Conservation (phyloP, 495 filamentous ascomycete species). For the Neurospora sp. region DNA sequence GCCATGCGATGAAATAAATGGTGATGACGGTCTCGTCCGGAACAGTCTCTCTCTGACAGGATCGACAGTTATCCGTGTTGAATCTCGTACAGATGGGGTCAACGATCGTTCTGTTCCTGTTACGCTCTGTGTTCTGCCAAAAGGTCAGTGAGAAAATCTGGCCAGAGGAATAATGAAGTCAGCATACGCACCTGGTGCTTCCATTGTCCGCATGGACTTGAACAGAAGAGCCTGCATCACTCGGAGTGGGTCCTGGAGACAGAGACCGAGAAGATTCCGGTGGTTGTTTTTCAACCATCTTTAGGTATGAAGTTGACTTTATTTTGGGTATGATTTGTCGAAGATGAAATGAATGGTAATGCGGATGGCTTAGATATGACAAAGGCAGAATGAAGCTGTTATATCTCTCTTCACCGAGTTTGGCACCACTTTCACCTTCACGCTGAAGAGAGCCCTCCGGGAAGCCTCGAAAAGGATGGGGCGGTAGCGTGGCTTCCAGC, state of each 20-base stretch:
- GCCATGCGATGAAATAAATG: slow-evolving; percentile 1
- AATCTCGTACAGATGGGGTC: background rate
- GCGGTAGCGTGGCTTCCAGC: slow-evolving; percentile 3
- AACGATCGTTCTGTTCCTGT: slow-evolving; percentile 1
- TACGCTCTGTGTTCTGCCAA: background rate
- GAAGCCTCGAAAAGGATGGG: slow-evolving; percentile 15
- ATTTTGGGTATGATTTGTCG: background rate
- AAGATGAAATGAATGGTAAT: background rate
- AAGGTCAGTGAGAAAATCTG: background rate
- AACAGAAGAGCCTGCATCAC: slow-evolving; percentile 20
- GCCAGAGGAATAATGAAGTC: background rate
- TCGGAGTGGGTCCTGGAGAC: slow-evolving; percentile 7
- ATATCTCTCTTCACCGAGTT: background rate
- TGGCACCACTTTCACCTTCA: background rate
- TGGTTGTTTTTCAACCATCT: slow-evolving; percentile 4
- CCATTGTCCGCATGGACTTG: slow-evolving; percentile 15
- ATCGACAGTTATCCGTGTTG: background rate
- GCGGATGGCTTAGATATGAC: background rate
- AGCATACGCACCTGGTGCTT: slow-evolving; percentile 14
- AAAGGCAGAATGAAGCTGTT: background rate
- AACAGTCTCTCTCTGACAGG: background rate
- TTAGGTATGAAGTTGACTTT: background rate
- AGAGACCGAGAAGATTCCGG: slow-evolving; percentile 1
- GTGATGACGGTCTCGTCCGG: background rate
- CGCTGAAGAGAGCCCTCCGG: slow-evolving; percentile 14